Conservation (phyloP, 306 rosid genomes). For the Rosa rugosa region DNA sequence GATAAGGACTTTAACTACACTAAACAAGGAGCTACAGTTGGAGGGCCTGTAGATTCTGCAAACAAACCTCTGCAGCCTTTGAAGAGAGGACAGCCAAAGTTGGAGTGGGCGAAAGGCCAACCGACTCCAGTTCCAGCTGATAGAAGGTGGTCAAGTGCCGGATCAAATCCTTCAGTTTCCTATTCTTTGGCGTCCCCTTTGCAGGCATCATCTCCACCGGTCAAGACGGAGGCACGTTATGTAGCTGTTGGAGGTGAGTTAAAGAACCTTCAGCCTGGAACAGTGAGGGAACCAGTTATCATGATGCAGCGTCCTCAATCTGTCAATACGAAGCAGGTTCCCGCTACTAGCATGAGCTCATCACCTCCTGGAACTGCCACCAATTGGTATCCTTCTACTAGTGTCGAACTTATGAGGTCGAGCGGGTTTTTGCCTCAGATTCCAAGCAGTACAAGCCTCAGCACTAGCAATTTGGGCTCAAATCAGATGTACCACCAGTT, state of each 20-base stretch:
- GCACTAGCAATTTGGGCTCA: conserved; percentile 52
- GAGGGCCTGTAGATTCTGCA: conserved; percentile 57
- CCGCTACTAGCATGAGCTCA: conserved; percentile 66
- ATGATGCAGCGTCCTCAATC: conserved; percentile 87
- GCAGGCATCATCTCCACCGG: conserved; percentile 53
- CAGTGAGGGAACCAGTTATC: conserved; percentile 66
- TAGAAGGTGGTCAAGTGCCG: conserved; percentile 68
- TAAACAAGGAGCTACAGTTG: conserved; percentile 49
- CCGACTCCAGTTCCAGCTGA: conserved; percentile 51
- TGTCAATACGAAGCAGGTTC: conserved; percentile 56
- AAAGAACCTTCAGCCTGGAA: conserved; percentile 65
- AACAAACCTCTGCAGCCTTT: conserved; percentile 62
- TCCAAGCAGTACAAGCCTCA: conserved; percentile 51
- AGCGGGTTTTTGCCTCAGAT: conserved; percentile 65
- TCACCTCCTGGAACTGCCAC: conserved; percentile 66
- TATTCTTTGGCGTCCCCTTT: conserved; percentile 63
- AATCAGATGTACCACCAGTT: conserved; percentile 80
- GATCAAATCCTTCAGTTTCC: conserved; percentile 60
- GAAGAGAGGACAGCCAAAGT: conserved; percentile 65
- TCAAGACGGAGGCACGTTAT: conserved; percentile 66
- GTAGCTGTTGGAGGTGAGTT: conserved; percentile 55
- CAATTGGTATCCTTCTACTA: conserved; percentile 68
- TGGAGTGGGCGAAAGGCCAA: conserved; percentile 80
- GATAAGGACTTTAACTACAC: conserved; percentile 84
- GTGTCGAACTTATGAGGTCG: conserved; percentile 53